Percentiles rank a stretch among this genome's conserved stretches.
These are phyloP conservation scores for Sclerotinia spermophila DNA, from an alignment of 2,329 filamentous ascomycete species.

Conservation along the genomic window DNA sequence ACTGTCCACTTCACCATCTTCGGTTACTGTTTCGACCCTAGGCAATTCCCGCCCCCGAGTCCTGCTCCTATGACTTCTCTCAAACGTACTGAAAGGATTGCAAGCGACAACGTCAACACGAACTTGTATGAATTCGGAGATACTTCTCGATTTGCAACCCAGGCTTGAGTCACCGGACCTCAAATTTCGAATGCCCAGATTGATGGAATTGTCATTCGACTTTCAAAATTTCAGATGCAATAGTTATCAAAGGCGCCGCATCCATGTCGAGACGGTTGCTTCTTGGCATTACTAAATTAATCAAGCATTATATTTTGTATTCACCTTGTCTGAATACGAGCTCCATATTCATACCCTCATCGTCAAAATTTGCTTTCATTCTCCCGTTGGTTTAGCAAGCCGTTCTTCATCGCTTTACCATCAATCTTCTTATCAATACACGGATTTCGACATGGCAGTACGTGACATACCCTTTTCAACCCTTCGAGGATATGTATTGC, in stretches of 20 bases:
- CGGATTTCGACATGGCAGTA: not conserved
- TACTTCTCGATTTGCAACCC: not conserved
- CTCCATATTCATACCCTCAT: not conserved
- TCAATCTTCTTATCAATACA: not conserved
- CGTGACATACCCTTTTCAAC: not conserved
- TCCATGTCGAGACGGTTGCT: not conserved
- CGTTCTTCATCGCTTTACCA: not conserved
- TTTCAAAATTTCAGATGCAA: not conserved
- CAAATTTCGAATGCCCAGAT: not conserved
- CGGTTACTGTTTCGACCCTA: not conserved
- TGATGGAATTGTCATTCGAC: not conserved
- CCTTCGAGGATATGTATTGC: not conserved
- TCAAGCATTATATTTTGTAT: not conserved
- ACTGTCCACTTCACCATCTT: not conserved
- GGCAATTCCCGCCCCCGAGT: not conserved
- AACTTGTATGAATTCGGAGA: not conserved
- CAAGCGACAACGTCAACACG: not conserved
- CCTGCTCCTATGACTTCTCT: not conserved
- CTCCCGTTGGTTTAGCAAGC: not conserved
- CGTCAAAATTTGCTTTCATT: not conserved
- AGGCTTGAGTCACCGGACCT: not conserved
- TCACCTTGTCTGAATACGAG: not conserved
- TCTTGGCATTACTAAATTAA: not conserved
- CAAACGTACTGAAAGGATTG: not conserved
- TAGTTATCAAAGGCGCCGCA: not conserved